Base-by-base conservation (phyloP, 306 rosid species). In the Datisca glomerata region DNA sequence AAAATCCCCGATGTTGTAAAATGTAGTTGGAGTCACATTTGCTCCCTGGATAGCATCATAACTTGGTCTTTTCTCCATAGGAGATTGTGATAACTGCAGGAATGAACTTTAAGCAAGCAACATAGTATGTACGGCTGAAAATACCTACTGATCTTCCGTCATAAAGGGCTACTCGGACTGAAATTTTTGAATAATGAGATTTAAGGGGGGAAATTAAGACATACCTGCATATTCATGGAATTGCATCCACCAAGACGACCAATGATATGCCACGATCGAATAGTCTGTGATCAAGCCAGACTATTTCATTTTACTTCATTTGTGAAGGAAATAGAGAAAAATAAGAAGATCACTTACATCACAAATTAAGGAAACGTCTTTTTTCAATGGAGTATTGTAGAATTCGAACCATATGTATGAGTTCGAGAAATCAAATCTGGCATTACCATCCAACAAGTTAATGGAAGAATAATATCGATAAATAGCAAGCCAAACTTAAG, bases 191-290 rank as follows among this genome's bases (percentile, higher is more conserved):
- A n/a, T n/a, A n/a, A n/a, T n/a, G n/a, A n/a, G n/a, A 19, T 37
- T 24, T 4, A 22, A 13, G 21, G 31, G 12, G 17, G 12, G 19
- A 20, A 23, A 48, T 37, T 42, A 32, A 59, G 56, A 22, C 59
- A 58, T 64, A 82, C 96, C 62, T 87, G 94, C 94, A 87, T 87
- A 59, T 87, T 83, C 94, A 79, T 72, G 49, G 97, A 62, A 72
- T 87, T 82, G 75, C 87, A 79, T 67, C 94, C 97, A 21, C 97
- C 93, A 43, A 87, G 81, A 23, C 93, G 93, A 39, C 85, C 94
- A 23, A 87, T 22, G 24, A 87, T 74, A 64, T 87, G 83, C 97
- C 97, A 83, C 10, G 93, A 71, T 55, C 97, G 79, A 40, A 87
- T 63, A 29, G 80, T 36, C 96, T 81, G 58, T 20, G 41, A 19